These are phyloP conservation scores for Eutrema japonicum DNA, from an alignment of 345 rosid genomes.

Conservation along the genomic window DNA sequence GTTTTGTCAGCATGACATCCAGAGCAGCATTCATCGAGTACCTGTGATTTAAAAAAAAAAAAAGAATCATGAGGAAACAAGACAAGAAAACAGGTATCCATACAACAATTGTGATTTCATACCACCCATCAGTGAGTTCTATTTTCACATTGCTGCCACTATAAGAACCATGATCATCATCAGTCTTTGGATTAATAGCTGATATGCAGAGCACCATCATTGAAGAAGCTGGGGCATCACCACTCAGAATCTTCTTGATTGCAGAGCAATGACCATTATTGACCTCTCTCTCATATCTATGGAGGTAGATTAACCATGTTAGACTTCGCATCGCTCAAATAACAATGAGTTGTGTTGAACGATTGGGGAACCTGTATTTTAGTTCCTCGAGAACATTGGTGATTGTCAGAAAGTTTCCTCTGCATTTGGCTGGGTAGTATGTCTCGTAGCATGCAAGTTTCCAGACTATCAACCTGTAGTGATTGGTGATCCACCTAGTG, in stretches of 20 bases:
- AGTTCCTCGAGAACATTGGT: conserved; percentile 89
- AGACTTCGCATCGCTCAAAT: conserved; percentile 24
- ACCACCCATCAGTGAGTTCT: conserved; percentile 97
- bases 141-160: conserved; percentile 53
- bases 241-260: conserved; percentile 83
- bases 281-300: conserved; percentile 92
- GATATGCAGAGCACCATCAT: conserved; percentile 84
- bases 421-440: conserved; percentile 55
- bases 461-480: conserved; percentile 96
- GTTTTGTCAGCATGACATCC: conserved; percentile 66
- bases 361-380: conserved; percentile 73
- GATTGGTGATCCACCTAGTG: conserved; percentile 85
- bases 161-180: conserved; percentile 47
- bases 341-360: conserved; percentile 2
- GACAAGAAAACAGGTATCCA: conserved; percentile 19
- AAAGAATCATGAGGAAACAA: conserved; percentile 28
- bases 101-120: conserved; percentile 42
- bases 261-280: conserved; percentile 91
- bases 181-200: conserved; percentile 50
- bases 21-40: conserved; percentile 74
- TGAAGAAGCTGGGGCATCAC: conserved; percentile 75
- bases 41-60: conserved; percentile 51
- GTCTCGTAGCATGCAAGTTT: conserved; percentile 85
- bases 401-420: conserved; percentile 69
- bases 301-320: conserved; percentile 36